Evolutionary conservation across 2,329 filamentous ascomycete genomes (phyloP), one percentile per base, ranked within the genome.

Genomic region (Diatrype stigma): DNA sequence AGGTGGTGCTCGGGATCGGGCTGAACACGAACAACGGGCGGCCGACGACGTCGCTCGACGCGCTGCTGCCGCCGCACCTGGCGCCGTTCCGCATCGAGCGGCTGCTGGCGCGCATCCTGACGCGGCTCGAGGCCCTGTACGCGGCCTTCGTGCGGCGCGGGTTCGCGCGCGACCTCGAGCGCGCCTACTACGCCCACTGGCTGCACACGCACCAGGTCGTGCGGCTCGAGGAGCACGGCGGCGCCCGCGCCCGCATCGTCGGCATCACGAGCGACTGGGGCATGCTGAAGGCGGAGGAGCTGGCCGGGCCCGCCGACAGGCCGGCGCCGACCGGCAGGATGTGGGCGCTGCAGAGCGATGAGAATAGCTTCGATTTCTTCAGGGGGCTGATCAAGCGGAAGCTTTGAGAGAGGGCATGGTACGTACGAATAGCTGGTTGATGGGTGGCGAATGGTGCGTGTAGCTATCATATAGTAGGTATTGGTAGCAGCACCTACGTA

Each of bases 351-450:
- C 92, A 96, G 75, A 96, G 91, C 68, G 94, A 99, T 69, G 90
- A 92, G 67, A 99, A 99, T 65, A 96, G 92, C 68, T 99, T 99
- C 74, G 94, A 99, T 71, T 99, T 96, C 68, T 96, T 96, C 73
- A 89, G 82, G 65, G 94, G 94, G 0, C 65, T 99, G 62, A 74
- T 99, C 19, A 90, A 84, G 74, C 81, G 86, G 63, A 97, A 96
- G 76, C 69, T 85, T 2, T 91, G 63, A 49, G 11, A 46, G 4
- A 42, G n/a, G n/a, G n/a, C n/a, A n/a, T n/a, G n/a, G n/a, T n/a
- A n/a, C n/a, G n/a, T n/a, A n/a, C n/a, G n/a, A n/a, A n/a, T n/a
- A n/a, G n/a, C n/a, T n/a, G n/a, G n/a, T n/a, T n/a, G n/a, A n/a
- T n/a, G n/a, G n/a, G n/a, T n/a, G n/a, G n/a, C n/a, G n/a, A n/a